Evolutionary conservation across 2,329 filamentous ascomycete genomes (phyloP).

Genomic region (Hypoxylon sp.): DNA sequence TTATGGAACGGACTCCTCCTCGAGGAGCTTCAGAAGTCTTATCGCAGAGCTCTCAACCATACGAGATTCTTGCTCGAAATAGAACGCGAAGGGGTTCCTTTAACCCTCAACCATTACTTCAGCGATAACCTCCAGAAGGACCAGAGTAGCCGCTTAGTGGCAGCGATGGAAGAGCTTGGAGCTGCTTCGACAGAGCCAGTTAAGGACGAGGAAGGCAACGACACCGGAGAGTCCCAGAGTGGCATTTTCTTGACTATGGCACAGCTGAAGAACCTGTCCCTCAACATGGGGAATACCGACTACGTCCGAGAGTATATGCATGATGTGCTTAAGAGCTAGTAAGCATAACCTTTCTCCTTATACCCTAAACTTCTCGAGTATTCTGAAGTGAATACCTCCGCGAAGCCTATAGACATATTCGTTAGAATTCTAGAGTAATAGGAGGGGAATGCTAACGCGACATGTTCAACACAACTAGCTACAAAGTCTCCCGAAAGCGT

Average conservation of each 20-base stretch:
- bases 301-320: slow-evolving; percentile 65
- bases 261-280: slow-evolving; percentile 39
- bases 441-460: no score
- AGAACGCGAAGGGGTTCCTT: slow-evolving; percentile 58
- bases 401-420: no score
- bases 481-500: slow-evolving; percentile 69
- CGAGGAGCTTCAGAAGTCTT: slow-evolving; percentile 57
- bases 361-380: no score
- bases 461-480: no score
- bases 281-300: slow-evolving; percentile 49
- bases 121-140: slow-evolving; percentile 50
- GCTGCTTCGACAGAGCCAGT: not conserved
- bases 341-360: no score
- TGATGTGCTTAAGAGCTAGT: slow-evolving; percentile 69
- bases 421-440: no score
- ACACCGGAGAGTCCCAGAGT: slow-evolving; percentile 30
- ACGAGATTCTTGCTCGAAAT: slow-evolving; percentile 60
- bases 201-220: slow-evolving; percentile 36
- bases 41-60: slow-evolving; percentile 58
- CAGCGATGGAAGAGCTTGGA: slow-evolving; percentile 31
- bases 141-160: slow-evolving; percentile 42
- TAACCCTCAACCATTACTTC: slow-evolving; percentile 65
- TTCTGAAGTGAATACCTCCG: no score
- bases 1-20: slow-evolving; percentile 55
- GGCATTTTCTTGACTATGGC: slow-evolving; percentile 43